Evolutionary conservation across 176 grass and related monocot species (phyloP).

Genomic region (Carex cristatella): DNA sequence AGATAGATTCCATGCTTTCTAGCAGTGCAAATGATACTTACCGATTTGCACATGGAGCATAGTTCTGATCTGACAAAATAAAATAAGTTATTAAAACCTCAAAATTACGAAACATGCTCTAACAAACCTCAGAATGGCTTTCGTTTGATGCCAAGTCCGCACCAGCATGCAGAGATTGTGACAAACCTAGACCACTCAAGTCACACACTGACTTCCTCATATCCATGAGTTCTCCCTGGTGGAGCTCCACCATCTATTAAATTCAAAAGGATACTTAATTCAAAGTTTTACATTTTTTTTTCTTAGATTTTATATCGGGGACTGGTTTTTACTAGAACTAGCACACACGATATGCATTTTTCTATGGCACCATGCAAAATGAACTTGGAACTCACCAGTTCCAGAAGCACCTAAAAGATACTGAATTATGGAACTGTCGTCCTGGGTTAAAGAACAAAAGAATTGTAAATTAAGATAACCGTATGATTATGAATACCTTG

Average conservation of each 20-base stretch:
- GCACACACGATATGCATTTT: background rate
- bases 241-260: constrained; percentile 44
- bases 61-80: background rate
- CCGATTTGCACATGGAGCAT: background rate
- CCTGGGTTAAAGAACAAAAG: background rate
- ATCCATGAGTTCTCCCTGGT: constrained; percentile 22
- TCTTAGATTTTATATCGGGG: background rate
- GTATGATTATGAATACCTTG: constrained; percentile 4
- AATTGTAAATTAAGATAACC: background rate
- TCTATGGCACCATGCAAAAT: background rate
- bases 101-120: background rate
- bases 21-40: background rate
- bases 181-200: background rate
- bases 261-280: background rate
- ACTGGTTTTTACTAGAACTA: background rate
- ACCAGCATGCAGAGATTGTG: background rate
- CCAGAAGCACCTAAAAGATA: background rate
- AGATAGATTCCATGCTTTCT: background rate
- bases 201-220: constrained; percentile 21
- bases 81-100: background rate
- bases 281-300: background rate
- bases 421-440: background rate
- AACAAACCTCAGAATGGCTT: constrained; percentile 23
- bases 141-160: background rate
- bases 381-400: background rate